These are phyloP conservation scores for Naegleria lovaniensis DNA, from an alignment of 208 protist genomes.

Conservation along the genomic window DNA sequence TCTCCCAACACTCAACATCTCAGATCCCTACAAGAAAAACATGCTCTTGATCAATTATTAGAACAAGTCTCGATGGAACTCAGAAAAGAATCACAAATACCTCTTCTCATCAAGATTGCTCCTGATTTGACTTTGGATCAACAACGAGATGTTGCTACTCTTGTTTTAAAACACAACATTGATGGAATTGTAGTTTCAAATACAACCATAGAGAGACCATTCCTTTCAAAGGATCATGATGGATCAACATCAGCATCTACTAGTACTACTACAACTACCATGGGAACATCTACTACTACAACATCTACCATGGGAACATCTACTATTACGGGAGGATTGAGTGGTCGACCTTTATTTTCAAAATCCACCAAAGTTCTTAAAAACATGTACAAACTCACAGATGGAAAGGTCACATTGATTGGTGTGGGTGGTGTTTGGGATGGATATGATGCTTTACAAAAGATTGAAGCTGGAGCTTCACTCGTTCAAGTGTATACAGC, in stretches of 20 bases:
- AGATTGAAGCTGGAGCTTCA: constrained; percentile 51
- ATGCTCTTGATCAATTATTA: constrained; percentile 28
- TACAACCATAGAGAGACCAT: constrained; percentile 50
- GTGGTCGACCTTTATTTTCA: constrained; percentile 43
- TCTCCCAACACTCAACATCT: constrained; percentile 61
- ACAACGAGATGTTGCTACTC: constrained; percentile 44
- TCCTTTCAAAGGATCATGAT: no score
- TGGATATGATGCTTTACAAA: constrained; percentile 49
- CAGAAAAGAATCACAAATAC: constrained; percentile 19
- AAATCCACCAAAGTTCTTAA: constrained; percentile 36
- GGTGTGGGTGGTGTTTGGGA: constrained; percentile 51
- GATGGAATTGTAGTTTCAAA: constrained; percentile 59
- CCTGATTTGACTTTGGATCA: constrained; percentile 45
- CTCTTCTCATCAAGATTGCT: constrained; percentile 49
- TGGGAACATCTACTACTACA: no score
- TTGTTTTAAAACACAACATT: constrained; percentile 31
- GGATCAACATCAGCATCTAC: no score
- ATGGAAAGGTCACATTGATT: constrained; percentile 49
- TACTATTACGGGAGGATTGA: constrained; percentile 41
- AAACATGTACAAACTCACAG: constrained; percentile 51
- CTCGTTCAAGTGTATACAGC: constrained; percentile 58
- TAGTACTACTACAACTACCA: no score
- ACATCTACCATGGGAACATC: constrained; percentile 7
- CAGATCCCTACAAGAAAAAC: constrained; percentile 39
- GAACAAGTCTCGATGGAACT: background rate